Evolutionary conservation across 768 basidiomycete species (phyloP), one percentile per base, ranked within the genome.

Genomic region (Podaxis mareebaensis): DNA sequence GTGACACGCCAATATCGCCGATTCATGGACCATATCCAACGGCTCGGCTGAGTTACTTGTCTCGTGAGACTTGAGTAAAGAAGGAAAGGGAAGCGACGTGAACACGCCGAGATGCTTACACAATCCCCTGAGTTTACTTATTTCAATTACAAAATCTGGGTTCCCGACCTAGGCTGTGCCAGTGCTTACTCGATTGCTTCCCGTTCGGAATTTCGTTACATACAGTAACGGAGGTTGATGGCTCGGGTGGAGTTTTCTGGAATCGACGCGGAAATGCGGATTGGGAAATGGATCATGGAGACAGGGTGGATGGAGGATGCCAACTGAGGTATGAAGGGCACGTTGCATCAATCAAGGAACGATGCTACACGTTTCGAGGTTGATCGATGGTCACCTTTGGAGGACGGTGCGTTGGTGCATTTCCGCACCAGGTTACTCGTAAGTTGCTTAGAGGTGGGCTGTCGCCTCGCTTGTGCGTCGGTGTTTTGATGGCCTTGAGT

Each of bases 301-400:
- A 57, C 49, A 63, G 36, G 46, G 61, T 57, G 54, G 44, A 30
- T 51, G 49, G 28, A 46, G 44, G 2, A 15, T 56, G 44, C 15
- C 22, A 30, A n/a, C n/a, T 48, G n/a, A 28, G 6, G 53, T 49
- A 61, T 53, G 66, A 64, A 60, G 36, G 51, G 60, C 66, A 66
- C 66, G 66, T 64, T 66, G 66, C 48, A 59, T 60, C 53, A 22
- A 56, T 65, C 64, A 55, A 33, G 58, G 53, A 38, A 54, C 26
- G 44, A 28, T 60, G 53, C 48, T 54, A 65, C 64, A 65, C 64
- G 64, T 65, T 65, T 61, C 60, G 60, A 65, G 55, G 64, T 48
- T 38, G 63, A 20, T 52, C 39, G 17, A 53, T 26, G 7, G 39
- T 28, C n/a, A 36, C 36, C 51, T 24, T 28, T 24, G n/a, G 53